phyloP scores from a whole-genome alignment of 75 land plant species.

The Cryptomeria japonica region DNA sequence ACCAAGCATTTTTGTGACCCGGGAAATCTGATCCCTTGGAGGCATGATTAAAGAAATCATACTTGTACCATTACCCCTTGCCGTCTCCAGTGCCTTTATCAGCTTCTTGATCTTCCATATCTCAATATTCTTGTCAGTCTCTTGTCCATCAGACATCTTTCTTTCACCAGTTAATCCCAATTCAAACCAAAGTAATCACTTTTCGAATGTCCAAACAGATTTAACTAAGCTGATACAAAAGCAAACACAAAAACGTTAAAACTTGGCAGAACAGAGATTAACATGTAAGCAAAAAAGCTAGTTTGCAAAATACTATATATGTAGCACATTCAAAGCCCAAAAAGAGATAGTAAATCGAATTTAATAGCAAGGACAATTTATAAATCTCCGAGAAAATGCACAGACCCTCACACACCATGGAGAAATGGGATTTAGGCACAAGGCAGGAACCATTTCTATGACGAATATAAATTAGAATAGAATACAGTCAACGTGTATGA shows the following conservation, averaged over 20 bases:
- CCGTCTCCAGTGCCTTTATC: conserved; percentile 77
- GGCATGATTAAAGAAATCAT: conserved; percentile 91
- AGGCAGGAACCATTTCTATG: not conserved
- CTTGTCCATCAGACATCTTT: conserved; percentile 40
- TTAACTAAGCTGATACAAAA: not conserved
- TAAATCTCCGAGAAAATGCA: not conserved
- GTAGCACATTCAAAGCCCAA: not conserved
- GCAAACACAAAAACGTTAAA: not conserved
- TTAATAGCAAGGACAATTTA: not conserved
- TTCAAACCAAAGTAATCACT: not conserved
- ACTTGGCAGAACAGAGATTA: not conserved
- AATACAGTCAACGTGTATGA: not conserved
- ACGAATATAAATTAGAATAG: too few species aligned
- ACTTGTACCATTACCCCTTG: conserved; percentile 84
- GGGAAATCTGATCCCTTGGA: conserved; percentile 75
- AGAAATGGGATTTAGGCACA: not conserved
- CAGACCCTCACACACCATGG: not conserved
- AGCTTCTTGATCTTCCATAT: conserved; percentile 67
- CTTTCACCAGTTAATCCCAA: conserved; percentile 6
- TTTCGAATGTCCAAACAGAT: not conserved
- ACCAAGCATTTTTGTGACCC: conserved; percentile 71
- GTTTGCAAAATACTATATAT: not conserved
- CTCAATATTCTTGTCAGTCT: conserved; percentile 51
- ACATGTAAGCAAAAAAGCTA: not conserved
- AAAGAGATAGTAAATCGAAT: not conserved